Base-by-base conservation (phyloP, 2,329 filamentous ascomycete genomes). In the Acephala macrosclerotiorum region DNA sequence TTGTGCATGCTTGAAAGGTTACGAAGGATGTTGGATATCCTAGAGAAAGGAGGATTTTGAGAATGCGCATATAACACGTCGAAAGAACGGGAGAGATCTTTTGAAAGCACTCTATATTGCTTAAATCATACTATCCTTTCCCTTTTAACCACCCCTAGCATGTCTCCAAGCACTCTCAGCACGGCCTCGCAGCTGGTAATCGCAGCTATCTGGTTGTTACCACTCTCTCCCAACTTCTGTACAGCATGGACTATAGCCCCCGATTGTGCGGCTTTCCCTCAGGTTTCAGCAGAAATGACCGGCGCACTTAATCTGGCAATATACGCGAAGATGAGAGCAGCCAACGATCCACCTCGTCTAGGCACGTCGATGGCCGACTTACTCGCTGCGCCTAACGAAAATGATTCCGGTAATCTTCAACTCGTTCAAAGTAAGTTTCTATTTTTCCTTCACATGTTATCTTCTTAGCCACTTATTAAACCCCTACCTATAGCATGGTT, bases 161-260 rank as follows among this genome's bases (percentile, higher is more conserved):
- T 55, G 49, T 55, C 49, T 55, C 49, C 22, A 16, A 26, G 22
- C 26, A 22, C 22, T 25, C 29, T 29, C 7, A 25, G 16, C 7
- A 55, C 16, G 26, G 22, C 16, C 22, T 55, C 49, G 7, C 49
- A 26, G 49, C n/a, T 55, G 18, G 49, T 55, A 25, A 6, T 55
- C 22, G 26, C 49, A 55, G 49, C 16, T 22, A 22, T 55, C n/a
- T 55, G 16, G 22, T 25, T 55, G 12, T 22, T 55, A 20, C 26
- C 22, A 26, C 16, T 25, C 7, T 55, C 49, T 22, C 16, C 49
- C 3, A 55, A 25, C 7, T 26, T 55, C 22, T 55, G 49, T 26
- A 55, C 49, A 55, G 49, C 49, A 29, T 55, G 49, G 49, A 55
- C 16, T 55, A 26, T 55, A 55, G 49, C 16, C 22, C 49, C 49